Evolutionary conservation across 768 basidiomycete species (phyloP).

Genomic region (Gelatoporia subvermispora): DNA sequence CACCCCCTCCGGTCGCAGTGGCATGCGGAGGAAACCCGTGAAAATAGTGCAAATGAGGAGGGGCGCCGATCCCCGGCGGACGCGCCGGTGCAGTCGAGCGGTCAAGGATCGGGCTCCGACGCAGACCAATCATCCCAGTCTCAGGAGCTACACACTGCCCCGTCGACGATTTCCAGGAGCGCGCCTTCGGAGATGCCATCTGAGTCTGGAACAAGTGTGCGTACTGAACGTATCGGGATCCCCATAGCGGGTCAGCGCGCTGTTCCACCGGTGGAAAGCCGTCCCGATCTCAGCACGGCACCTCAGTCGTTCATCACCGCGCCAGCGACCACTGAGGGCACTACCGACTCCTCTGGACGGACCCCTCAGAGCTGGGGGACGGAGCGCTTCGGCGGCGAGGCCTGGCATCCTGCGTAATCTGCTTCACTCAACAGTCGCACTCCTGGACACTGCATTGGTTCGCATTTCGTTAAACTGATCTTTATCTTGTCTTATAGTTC

Average conservation of each 20-base stretch:
- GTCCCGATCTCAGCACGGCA: conserved; percentile 64
- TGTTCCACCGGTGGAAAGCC: conserved; percentile 29
- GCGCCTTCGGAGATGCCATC: conserved; percentile 13
- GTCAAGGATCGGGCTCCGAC: conserved; percentile 2
- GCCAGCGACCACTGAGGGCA: conserved; percentile 53
- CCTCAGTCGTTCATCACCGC: conserved; percentile 65
- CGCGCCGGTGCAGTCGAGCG: conserved; percentile 10
- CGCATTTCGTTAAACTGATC: too few species aligned
- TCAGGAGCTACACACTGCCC: conserved; percentile 18
- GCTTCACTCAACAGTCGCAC: too few species aligned
- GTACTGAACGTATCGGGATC: conserved; percentile 17
- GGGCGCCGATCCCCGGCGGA: conserved; percentile 6
- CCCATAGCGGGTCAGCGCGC: conserved; percentile 21
- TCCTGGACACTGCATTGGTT: too few species aligned
- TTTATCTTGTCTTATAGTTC: too few species aligned
- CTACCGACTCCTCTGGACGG: conserved; percentile 46
- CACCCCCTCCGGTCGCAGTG: conserved; percentile 43
- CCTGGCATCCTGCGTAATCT: conserved; percentile 2
- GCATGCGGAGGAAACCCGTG: conserved; percentile 21
- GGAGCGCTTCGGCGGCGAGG: conserved; percentile 1
- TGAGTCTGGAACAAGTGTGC: conserved; percentile 7
- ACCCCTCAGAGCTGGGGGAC: conserved; percentile 45
- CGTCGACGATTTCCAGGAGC: conserved; percentile 15
- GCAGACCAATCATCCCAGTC: not conserved
- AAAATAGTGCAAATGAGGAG: conserved; percentile 11